Conservation (phyloP, 306 rosid genomes). For the Lathyrus aphaca region DNA sequence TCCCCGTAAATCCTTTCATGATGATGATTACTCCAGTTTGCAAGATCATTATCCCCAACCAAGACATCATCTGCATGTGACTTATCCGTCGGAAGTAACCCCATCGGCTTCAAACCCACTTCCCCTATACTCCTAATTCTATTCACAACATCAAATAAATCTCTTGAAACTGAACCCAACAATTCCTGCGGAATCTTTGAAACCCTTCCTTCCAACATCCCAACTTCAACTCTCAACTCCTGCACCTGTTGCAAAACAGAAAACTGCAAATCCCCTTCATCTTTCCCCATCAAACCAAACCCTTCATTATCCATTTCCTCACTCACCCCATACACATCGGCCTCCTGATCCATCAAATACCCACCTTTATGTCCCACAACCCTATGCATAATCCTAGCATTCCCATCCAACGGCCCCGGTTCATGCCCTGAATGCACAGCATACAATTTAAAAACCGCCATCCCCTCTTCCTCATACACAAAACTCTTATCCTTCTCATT, state of each 20-base stretch:
- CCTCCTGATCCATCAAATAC: slow-evolving; percentile 77
- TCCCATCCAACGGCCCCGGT: slow-evolving; percentile 97
- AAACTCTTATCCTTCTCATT: slow-evolving; percentile 97
- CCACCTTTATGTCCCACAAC: slow-evolving; percentile 94
- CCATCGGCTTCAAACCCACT: slow-evolving; percentile 62
- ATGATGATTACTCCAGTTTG: slow-evolving; percentile 90
- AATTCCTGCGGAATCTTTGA: slow-evolving; percentile 65
- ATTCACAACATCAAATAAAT: slow-evolving; percentile 73
- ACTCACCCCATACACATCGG: slow-evolving; percentile 83
- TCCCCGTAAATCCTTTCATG: slow-evolving; percentile 78
- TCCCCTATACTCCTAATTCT: slow-evolving; percentile 78
- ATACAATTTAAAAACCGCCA: slow-evolving; percentile 85
- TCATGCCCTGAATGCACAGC: slow-evolving; percentile 99
- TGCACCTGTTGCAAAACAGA: slow-evolving; percentile 87
- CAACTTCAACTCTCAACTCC: slow-evolving; percentile 82
- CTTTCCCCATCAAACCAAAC: slow-evolving; percentile 84
- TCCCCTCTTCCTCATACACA: slow-evolving; percentile 95
- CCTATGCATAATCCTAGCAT: slow-evolving; percentile 96
- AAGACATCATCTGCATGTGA: slow-evolving; percentile 70
- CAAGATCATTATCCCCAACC: slow-evolving; percentile 92
- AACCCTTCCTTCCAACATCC: slow-evolving; percentile 74
- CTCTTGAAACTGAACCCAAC: slow-evolving; percentile 75
- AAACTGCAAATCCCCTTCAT: slow-evolving; percentile 79
- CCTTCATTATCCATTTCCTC: slow-evolving; percentile 89
- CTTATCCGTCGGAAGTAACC: slow-evolving; percentile 60